Percentiles rank a stretch among this genome's conserved stretches.
These are phyloP conservation scores for Umbilicus rupestris DNA, from an alignment of 164 flowering plant genomes.

Conservation along the genomic window DNA sequence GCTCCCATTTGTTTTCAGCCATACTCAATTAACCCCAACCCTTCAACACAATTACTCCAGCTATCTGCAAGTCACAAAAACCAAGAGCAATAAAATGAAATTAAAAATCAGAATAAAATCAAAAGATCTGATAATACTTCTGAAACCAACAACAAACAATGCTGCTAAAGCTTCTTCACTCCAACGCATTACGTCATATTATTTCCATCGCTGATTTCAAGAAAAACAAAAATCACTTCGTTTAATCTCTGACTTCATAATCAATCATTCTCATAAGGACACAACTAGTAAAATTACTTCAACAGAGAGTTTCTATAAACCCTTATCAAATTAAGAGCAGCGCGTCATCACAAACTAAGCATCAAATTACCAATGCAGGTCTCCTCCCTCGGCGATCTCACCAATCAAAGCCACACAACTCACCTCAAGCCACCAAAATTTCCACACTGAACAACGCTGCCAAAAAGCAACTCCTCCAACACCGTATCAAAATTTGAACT, in stretches of 20 bases:
- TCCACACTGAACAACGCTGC: background rate
- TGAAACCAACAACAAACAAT: no score
- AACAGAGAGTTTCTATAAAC: background rate
- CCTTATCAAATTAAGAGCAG: background rate
- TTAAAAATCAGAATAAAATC: background rate
- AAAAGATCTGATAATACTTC: no score
- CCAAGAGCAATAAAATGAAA: background rate
- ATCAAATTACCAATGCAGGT: slow-evolving; percentile 1
- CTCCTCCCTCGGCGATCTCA: background rate
- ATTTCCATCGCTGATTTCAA: no score
- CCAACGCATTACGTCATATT: no score
- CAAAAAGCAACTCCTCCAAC: background rate
- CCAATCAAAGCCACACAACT: background rate
- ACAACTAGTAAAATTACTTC: background rate
- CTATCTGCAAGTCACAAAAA: background rate
- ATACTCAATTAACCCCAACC: background rate
- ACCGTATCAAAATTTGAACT: background rate
- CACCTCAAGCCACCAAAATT: background rate
- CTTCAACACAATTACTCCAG: background rate
- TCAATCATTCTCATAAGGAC: background rate
- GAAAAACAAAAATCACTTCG: background rate
- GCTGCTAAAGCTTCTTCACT: no score
- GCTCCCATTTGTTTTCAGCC: slow-evolving; percentile 53
- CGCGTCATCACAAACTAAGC: background rate
- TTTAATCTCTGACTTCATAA: background rate